phyloP scores from a whole-genome alignment of 2,329 filamentous ascomycete genomes.

The Chrysosporium keratinophilum region DNA sequence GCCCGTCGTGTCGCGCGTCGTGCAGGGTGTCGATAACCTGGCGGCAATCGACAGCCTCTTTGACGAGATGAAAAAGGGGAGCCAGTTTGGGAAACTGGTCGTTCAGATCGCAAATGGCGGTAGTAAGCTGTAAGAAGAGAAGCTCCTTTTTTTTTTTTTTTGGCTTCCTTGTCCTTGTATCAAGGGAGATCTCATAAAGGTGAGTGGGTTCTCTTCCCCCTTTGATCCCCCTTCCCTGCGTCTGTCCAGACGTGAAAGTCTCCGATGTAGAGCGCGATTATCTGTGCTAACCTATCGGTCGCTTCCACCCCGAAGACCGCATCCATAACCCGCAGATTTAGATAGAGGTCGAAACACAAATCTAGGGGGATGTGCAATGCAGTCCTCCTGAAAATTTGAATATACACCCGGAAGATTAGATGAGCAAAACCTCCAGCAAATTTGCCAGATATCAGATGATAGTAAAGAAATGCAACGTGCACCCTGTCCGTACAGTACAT shows the following conservation, averaged over 20 bases:
- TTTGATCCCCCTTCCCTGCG: slow-evolving; percentile 1
- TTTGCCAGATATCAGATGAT: not conserved
- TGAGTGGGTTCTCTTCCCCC: not conserved
- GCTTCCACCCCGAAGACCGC: not conserved
- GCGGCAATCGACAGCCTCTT: slow-evolving; percentile 74
- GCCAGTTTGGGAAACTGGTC: slow-evolving; percentile 88
- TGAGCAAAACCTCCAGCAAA: not conserved
- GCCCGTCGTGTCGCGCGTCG: slow-evolving; percentile 65
- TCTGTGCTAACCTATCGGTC: not conserved
- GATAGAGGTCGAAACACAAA: not conserved
- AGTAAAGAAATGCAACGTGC: not conserved
- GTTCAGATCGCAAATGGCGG: slow-evolving; percentile 35
- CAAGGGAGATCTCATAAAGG: not conserved
- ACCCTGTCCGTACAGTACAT: not conserved
- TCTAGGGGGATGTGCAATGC: too few species aligned
- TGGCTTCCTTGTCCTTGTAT: not conserved
- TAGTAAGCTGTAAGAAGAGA: slow-evolving; percentile 14
- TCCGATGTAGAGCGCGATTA: not conserved
- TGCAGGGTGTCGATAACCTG: slow-evolving; percentile 63
- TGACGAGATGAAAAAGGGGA: slow-evolving; percentile 73
- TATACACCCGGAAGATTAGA: not conserved
- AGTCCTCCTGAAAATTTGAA: not conserved
- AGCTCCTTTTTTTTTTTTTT: not conserved
- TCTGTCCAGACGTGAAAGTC: not conserved
- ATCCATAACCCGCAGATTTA: not conserved